Evolutionary conservation across 345 rosid genomes (phyloP).

Genomic region (Citrus mangshanensis): DNA sequence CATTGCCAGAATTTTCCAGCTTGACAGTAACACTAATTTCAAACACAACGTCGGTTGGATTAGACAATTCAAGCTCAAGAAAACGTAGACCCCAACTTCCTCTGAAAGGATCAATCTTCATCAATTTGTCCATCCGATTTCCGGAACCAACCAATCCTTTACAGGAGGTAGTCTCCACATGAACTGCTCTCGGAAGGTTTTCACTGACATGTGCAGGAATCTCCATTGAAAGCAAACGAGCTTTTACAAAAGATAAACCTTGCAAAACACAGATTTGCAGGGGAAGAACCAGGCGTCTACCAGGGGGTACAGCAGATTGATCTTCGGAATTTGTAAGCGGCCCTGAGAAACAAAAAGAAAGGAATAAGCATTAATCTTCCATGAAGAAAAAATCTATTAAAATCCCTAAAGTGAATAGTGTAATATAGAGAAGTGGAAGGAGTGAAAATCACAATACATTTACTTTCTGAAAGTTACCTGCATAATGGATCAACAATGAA

Average conservation of each 20-base stretch:
- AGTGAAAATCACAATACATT: not conserved
- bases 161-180: constrained; percentile 20
- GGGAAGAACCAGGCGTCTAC: constrained; percentile 90
- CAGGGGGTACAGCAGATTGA: constrained; percentile 61
- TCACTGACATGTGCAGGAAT: constrained; percentile 88
- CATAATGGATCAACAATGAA: constrained; percentile 79
- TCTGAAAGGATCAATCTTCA: constrained; percentile 87
- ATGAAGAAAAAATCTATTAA: not conserved
- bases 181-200: constrained; percentile 43
- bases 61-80: constrained; percentile 89
- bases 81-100: constrained; percentile 99
- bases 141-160: constrained; percentile 46
- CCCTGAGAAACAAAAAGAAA: constrained; percentile 46
- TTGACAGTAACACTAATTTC: constrained; percentile 84
- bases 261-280: constrained; percentile 82
- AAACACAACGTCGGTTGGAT: constrained; percentile 93
- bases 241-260: constrained; percentile 93
- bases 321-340: constrained; percentile 49
- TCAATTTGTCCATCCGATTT: constrained; percentile 66
- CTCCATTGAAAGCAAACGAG: constrained; percentile 96
- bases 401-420: not conserved
- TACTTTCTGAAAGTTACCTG: constrained; percentile 43
- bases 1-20: constrained; percentile 55
- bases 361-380: not conserved
- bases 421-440: not conserved